Evolutionary conservation across 2,329 filamentous ascomycete species (phyloP).

Genomic region (Aspergillus sp.): DNA sequence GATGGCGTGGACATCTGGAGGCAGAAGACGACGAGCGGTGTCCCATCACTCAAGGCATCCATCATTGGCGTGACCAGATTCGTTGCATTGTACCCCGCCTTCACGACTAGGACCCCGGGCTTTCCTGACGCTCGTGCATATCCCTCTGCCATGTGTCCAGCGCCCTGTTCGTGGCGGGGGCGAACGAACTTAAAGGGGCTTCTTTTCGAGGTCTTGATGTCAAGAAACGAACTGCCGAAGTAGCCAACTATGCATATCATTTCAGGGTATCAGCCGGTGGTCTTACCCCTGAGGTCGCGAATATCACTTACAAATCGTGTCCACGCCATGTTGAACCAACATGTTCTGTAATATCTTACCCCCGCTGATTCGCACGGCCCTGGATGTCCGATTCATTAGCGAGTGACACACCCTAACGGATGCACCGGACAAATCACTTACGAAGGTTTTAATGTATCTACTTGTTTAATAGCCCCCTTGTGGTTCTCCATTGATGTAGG

Average conservation of each 20-base stretch:
- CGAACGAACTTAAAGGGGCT: constrained; percentile 89
- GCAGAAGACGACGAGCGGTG: constrained; percentile 91
- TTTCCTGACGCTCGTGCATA: constrained; percentile 92
- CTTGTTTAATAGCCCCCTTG: neutral
- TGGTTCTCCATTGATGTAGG: neutral
- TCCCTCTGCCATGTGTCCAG: constrained; percentile 97
- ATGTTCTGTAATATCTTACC: constrained; percentile 99
- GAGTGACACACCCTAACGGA: neutral
- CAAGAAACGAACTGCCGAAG: constrained; percentile 93
- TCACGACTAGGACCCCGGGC: constrained; percentile 93
- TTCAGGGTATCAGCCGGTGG: neutral
- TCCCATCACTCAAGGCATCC: constrained; percentile 92
- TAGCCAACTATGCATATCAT: constrained; percentile 66
- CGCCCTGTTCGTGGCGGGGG: constrained; percentile 94
- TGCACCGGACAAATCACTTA: neutral
- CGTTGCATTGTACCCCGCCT: constrained; percentile 92
- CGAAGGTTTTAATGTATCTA: neutral
- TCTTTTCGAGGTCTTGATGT: constrained; percentile 88
- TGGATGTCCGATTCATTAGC: neutral
- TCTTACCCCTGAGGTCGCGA: no score
- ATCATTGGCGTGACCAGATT: constrained; percentile 97
- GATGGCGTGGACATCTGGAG: constrained; percentile 92
- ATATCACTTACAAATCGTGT: constrained; percentile 81
- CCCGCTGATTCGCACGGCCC: constrained; percentile 78
- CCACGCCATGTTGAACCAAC: constrained; percentile 90